Conservation (phyloP, 345 rosid species). For the rapeseed (Brassica napus) region DNA sequence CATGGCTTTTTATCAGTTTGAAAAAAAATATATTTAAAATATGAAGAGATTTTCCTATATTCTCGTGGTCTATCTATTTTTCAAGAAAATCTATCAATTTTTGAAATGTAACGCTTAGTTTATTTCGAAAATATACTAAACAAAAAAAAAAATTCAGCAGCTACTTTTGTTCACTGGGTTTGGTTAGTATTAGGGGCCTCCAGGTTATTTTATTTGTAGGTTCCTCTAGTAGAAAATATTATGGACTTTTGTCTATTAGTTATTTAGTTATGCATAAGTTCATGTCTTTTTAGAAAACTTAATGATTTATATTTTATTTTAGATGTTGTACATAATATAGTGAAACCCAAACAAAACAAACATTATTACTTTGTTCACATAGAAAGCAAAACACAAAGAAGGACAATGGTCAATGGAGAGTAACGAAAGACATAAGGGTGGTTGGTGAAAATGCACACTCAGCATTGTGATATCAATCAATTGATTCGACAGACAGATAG, state of each 20-base stretch:
- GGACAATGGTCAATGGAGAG: no score
- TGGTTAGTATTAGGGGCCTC: background rate
- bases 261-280: background rate
- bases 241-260: background rate
- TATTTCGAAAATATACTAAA: background rate
- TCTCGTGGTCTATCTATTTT: background rate
- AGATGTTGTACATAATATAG: background rate
- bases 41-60: background rate
- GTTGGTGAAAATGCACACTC: background rate
- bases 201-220: background rate
- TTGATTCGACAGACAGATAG: slow-evolving; percentile 85
- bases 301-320: slow-evolving; percentile 1
- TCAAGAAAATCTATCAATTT: background rate
- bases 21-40: background rate
- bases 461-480: slow-evolving; percentile 25
- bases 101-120: background rate
- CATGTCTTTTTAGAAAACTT: background rate
- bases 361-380: slow-evolving; percentile 32
- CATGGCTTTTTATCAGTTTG: background rate
- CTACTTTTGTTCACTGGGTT: background rate
- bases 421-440: no score
- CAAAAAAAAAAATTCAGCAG: no score
- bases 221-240: background rate
- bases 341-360: background rate
- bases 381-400: background rate